phyloP scores from a whole-genome alignment of 148 eudicot species.

The Persicaria maculosa region DNA sequence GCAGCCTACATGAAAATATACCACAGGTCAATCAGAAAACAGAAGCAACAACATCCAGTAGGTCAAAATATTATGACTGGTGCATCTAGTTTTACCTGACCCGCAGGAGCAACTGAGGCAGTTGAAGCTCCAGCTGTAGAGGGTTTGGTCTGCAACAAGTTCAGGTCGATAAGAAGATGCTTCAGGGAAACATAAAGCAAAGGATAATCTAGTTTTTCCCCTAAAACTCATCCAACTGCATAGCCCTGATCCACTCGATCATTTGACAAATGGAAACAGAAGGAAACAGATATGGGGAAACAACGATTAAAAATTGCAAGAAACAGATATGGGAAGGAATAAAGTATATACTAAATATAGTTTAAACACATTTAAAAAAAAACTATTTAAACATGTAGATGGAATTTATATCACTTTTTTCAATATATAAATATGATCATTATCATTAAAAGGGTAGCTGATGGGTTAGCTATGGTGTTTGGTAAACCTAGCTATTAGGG shows the following conservation, averaged over 20 bases:
- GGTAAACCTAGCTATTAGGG: too few relatives aligned
- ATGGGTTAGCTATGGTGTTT: too few relatives aligned
- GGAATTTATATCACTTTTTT: neutral
- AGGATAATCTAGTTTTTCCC: neutral
- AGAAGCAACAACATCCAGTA: neutral
- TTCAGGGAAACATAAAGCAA: neutral
- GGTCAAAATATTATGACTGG: neutral
- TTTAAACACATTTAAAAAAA: neutral
- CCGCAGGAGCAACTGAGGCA: constrained; percentile 36
- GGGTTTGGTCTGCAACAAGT: constrained; percentile 43
- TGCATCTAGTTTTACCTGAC: constrained; percentile 29
- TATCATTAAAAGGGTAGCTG: neutral
- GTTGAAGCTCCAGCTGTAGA: constrained; percentile 48
- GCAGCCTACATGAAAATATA: constrained; percentile 28
- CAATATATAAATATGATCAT: neutral
- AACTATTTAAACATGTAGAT: neutral
- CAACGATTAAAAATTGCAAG: neutral
- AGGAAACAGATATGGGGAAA: neutral
- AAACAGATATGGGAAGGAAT: neutral
- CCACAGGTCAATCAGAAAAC: neutral
- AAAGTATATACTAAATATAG: neutral
- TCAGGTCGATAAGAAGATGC: neutral
- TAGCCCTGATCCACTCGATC: neutral
- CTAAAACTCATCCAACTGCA: neutral
- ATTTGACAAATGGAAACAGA: neutral